Conservation (phyloP, 129 eudicot species). For the Flaveria trinervia region DNA sequence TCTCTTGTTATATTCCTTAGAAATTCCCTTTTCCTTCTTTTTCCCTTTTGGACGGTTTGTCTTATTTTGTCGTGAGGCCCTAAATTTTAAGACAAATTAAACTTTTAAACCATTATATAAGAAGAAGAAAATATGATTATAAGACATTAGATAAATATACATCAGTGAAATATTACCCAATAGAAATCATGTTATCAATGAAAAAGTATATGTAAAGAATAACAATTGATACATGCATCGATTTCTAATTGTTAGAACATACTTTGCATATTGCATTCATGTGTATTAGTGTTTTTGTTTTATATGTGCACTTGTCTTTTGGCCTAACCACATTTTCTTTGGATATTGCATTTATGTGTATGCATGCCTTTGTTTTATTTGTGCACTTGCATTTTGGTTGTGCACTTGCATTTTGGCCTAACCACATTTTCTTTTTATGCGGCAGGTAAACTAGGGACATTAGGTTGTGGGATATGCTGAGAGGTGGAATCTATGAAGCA, state of each 20-base stretch:
- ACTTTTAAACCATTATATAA: too few species aligned
- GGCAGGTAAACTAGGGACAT: background rate
- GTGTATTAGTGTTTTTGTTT: background rate
- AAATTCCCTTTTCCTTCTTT: background rate
- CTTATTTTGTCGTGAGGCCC: too few species aligned
- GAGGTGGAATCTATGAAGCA: conserved; percentile 7
- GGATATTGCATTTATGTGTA: too few species aligned
- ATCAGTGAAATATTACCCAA: too few species aligned
- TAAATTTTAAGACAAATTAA: too few species aligned
- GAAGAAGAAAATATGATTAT: too few species aligned
- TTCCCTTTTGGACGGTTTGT: background rate
- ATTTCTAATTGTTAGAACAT: background rate
- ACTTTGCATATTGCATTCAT: background rate
- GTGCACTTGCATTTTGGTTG: background rate
- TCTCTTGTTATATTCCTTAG: too few species aligned
- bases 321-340: background rate
- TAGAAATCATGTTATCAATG: too few species aligned
- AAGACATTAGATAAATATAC: too few species aligned
- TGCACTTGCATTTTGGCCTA: background rate
- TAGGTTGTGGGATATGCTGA: background rate
- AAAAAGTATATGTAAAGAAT: too few species aligned
- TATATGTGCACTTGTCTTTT: too few species aligned
- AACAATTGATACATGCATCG: background rate
- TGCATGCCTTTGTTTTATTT: background rate
- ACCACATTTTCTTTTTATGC: background rate